phyloP scores from a whole-genome alignment of 345 rosid species.

The Diplotaxis tenuifolia region DNA sequence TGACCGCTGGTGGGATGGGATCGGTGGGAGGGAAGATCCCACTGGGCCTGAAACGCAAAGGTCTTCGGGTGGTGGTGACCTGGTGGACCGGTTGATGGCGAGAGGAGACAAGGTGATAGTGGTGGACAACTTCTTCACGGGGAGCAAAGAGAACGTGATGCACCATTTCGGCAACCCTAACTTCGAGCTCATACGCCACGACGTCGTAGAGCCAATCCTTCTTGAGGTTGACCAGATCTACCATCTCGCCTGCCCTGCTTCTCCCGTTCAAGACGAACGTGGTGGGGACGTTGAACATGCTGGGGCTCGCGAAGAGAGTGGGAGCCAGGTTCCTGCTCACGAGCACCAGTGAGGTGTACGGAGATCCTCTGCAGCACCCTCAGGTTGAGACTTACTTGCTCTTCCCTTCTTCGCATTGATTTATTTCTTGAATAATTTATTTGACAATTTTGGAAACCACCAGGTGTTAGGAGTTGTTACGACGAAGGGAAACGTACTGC shows the following conservation, averaged over 20 bases:
- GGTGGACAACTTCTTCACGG: slow-evolving; percentile 96
- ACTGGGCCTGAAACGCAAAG: slow-evolving; percentile 77
- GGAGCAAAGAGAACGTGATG: no score
- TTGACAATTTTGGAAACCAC: no score
- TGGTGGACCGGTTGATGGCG: slow-evolving; percentile 86
- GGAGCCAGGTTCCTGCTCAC: slow-evolving; percentile 92
- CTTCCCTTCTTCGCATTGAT: no score
- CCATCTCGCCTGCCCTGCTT: slow-evolving; percentile 96
- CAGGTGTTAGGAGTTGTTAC: no score
- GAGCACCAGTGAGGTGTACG: slow-evolving; percentile 97
- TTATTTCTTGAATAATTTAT: no score
- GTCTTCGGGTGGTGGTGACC: slow-evolving; percentile 83
- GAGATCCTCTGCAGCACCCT: slow-evolving; percentile 97
- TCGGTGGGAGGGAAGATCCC: slow-evolving; percentile 72
- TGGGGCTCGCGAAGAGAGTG: slow-evolving; percentile 90
- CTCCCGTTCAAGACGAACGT: slow-evolving; percentile 97
- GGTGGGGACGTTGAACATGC: slow-evolving; percentile 92
- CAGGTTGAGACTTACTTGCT: slow-evolving; percentile 87
- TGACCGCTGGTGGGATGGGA: slow-evolving; percentile 25
- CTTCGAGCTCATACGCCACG: slow-evolving; percentile 92
- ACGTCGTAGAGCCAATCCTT: slow-evolving; percentile 87
- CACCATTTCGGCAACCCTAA: slow-evolving; percentile 90
- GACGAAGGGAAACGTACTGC: no score
- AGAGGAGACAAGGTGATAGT: slow-evolving; percentile 97
- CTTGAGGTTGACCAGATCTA: slow-evolving; percentile 99